Conservation (phyloP, 2,329 filamentous ascomycete species). For the Talaromyces albobiverticillius region DNA sequence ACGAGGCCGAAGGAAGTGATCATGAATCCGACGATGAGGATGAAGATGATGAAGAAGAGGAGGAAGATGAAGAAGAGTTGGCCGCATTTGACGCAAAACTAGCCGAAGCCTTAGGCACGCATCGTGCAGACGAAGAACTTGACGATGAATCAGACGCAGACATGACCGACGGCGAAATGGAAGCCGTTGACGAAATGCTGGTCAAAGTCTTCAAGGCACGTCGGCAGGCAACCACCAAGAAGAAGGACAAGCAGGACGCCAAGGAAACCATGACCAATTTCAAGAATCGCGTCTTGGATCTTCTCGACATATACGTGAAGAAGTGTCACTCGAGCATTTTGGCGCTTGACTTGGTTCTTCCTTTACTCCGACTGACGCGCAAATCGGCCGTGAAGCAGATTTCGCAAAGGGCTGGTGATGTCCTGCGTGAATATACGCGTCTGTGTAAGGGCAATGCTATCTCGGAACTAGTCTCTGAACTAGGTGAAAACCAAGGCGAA, state of each 20-base stretch:
- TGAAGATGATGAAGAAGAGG: constrained; percentile 38
- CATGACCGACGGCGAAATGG: constrained; percentile 97
- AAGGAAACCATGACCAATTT: constrained; percentile 89
- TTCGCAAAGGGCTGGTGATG: constrained; percentile 67
- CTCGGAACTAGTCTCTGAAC: constrained; percentile 39
- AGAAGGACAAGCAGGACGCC: constrained; percentile 82
- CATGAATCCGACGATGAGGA: constrained; percentile 9
- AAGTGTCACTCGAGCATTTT: constrained; percentile 68
- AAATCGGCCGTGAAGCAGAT: constrained; percentile 75
- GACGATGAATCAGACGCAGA: constrained; percentile 63
- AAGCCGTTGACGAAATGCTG: constrained; percentile 78
- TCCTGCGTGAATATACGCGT: constrained; percentile 71
- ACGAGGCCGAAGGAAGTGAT: constrained; percentile 25
- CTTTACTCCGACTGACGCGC: constrained; percentile 72
- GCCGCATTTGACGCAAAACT: constrained; percentile 71
- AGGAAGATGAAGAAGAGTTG: constrained; percentile 52
- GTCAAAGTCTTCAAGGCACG: constrained; percentile 80
- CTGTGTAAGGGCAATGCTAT: constrained; percentile 52
- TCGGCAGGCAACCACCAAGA: constrained; percentile 65
- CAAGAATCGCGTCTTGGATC: constrained; percentile 88
- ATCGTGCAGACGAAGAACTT: constrained; percentile 54
- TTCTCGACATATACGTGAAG: constrained; percentile 80
- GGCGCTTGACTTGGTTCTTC: constrained; percentile 68
- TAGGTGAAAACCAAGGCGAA: not conserved
- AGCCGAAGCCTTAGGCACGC: constrained; percentile 72